These are phyloP conservation scores for Porcisia hertigi DNA, from an alignment of 208 protist species.

Conservation along the genomic window DNA sequence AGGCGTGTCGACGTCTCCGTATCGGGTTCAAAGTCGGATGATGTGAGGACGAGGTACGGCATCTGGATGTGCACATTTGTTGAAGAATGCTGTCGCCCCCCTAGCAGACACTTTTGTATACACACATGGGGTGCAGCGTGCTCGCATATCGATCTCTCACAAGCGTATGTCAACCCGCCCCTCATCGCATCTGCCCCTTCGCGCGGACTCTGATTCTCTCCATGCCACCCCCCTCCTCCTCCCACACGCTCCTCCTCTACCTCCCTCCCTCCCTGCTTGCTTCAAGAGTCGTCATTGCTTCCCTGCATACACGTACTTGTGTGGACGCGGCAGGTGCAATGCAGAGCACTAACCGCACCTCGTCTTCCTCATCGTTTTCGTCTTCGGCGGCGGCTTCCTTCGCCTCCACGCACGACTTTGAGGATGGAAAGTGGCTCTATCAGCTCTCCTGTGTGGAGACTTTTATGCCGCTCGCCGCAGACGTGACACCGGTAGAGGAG, in stretches of 20 bases:
- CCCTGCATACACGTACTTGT: neutral
- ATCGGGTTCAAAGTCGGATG: neutral
- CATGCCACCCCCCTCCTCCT: neutral
- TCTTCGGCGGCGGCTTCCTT: neutral
- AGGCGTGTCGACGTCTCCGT: neutral
- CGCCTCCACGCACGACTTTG: neutral
- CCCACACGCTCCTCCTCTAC: neutral
- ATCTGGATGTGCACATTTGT: neutral
- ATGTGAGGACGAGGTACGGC: neutral
- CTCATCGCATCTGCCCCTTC: neutral
- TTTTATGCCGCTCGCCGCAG: slow-evolving; percentile 33
- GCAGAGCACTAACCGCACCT: neutral
- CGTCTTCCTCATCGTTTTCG: neutral
- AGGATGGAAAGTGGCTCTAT: slow-evolving; percentile 30
- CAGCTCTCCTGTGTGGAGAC: slow-evolving; percentile 43
- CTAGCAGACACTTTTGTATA: neutral
- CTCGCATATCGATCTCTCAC: neutral
- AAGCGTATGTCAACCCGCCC: neutral
- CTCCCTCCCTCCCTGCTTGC: neutral
- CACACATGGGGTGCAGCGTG: neutral
- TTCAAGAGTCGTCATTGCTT: neutral
- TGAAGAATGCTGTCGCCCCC: neutral
- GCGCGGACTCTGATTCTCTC: too few species aligned
- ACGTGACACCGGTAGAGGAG: slow-evolving; percentile 45
- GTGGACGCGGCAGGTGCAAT: neutral